Evolutionary conservation across 441 rosid genomes (phyloP).

Genomic region (Metrosideros polymorpha): DNA sequence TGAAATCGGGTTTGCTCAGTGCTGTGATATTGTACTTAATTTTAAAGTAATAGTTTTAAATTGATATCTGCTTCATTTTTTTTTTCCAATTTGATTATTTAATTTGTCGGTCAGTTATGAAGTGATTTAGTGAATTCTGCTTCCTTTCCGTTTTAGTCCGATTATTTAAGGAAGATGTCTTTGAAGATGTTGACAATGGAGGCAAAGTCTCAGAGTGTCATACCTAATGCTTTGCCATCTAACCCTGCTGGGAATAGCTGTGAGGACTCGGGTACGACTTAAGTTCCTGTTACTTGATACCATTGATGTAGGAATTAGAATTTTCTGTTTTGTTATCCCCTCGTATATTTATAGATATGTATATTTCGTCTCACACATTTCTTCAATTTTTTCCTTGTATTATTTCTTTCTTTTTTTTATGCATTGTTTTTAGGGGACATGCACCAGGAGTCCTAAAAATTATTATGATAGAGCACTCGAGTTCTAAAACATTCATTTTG

Average conservation of each 20-base stretch:
- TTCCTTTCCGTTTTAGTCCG: constrained; percentile 37
- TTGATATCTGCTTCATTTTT: neutral
- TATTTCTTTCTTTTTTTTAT: neutral
- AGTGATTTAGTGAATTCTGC: neutral
- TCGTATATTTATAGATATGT: neutral
- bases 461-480: neutral
- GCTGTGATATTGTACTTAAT: neutral
- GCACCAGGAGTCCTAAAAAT: neutral
- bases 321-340: neutral
- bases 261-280: constrained; percentile 47
- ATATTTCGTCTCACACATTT: neutral
- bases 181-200: constrained; percentile 87
- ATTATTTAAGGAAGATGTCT: constrained; percentile 75
- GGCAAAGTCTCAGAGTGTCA: constrained; percentile 38
- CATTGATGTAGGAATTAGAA: neutral
- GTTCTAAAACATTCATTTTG: neutral
- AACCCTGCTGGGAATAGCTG: constrained; percentile 29
- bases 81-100: neutral
- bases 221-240: constrained; percentile 21
- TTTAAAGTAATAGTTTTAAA: neutral
- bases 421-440: neutral
- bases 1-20: neutral
- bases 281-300: neutral
- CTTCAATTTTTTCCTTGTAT: neutral
- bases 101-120: neutral